phyloP scores from a whole-genome alignment of 805 yeast species.

The Isabelozyma pseudorhagii region DNA sequence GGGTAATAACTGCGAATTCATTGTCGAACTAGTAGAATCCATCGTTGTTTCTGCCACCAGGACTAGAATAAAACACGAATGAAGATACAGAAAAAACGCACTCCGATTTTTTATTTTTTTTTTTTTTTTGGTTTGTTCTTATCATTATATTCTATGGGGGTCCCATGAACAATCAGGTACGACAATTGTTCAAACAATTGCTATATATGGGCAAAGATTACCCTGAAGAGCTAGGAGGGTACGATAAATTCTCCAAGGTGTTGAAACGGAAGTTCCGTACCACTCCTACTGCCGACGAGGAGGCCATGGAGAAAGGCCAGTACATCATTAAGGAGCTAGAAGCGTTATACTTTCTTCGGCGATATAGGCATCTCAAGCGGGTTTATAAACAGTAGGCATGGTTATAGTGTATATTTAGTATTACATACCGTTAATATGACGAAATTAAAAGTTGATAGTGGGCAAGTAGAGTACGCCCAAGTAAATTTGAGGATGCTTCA shows the following conservation, averaged over 20 bases:
- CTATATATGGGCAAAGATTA: conserved; percentile 34
- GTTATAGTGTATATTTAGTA: neutral
- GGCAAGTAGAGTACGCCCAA: neutral
- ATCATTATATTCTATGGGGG: too few relatives aligned
- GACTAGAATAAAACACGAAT: neutral
- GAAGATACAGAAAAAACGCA: neutral
- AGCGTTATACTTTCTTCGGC: conserved; percentile 25
- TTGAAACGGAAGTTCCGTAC: conserved; percentile 18
- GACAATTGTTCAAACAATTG: conserved; percentile 21
- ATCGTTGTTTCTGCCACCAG: neutral
- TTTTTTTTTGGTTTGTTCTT: too few relatives aligned
- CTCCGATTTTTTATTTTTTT: neutral
- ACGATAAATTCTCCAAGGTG: conserved; percentile 14
- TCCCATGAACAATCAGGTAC: conserved; percentile 19
- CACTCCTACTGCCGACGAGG: conserved; percentile 9
- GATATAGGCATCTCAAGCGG: conserved; percentile 31
- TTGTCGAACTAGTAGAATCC: neutral
- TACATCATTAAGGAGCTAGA: conserved; percentile 29
- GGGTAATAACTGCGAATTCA: neutral
- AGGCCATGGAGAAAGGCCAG: conserved; percentile 27
- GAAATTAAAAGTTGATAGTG: neutral
- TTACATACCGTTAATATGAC: neutral
- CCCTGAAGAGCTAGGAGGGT: conserved; percentile 30
- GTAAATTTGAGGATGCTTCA: too few relatives aligned
- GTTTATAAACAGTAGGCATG: neutral